A percentile compares a stretch with the other conserved stretches of the same genome.
These are phyloP conservation scores for Talaromyces piceae DNA, from an alignment of 2,329 filamentous ascomycete species.

Conservation along the genomic window DNA sequence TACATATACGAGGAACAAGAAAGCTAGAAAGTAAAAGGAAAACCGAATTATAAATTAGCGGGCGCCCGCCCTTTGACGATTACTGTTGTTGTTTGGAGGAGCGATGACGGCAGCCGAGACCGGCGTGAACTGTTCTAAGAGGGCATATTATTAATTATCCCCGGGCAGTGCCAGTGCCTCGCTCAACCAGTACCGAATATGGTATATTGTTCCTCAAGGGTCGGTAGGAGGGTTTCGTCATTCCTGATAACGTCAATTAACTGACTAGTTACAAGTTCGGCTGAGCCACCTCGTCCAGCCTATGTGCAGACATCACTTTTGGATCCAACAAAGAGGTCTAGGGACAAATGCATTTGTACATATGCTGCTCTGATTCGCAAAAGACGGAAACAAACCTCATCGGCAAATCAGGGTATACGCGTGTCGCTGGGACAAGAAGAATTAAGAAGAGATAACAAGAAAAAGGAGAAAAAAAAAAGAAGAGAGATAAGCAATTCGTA, in stretches of 20 bases:
- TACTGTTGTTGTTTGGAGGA: no score
- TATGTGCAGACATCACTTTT: not conserved
- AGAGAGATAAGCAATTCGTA: not conserved
- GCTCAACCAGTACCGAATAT: no score
- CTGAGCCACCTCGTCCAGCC: not conserved
- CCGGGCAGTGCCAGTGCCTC: no score
- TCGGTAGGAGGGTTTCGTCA: no score
- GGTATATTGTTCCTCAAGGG: no score
- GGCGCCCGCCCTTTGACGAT: no score
- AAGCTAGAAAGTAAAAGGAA: not conserved
- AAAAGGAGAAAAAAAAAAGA: not conserved
- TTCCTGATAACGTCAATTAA: no score
- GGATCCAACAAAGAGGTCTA: not conserved
- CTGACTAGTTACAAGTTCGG: no score
- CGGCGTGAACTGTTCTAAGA: no score
- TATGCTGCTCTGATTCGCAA: not conserved
- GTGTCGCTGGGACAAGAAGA: not conserved
- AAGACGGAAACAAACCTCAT: not conserved
- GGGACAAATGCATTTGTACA: no score
- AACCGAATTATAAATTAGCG: not conserved
- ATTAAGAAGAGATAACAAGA: not conserved
- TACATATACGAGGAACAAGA: not conserved
- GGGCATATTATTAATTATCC: no score
- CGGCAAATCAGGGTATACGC: constrained; percentile 1
- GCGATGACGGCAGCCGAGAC: no score